These are phyloP conservation scores for Ophiosphaerella narmari DNA, from an alignment of 2,329 filamentous ascomycete genomes.

Conservation along the genomic window DNA sequence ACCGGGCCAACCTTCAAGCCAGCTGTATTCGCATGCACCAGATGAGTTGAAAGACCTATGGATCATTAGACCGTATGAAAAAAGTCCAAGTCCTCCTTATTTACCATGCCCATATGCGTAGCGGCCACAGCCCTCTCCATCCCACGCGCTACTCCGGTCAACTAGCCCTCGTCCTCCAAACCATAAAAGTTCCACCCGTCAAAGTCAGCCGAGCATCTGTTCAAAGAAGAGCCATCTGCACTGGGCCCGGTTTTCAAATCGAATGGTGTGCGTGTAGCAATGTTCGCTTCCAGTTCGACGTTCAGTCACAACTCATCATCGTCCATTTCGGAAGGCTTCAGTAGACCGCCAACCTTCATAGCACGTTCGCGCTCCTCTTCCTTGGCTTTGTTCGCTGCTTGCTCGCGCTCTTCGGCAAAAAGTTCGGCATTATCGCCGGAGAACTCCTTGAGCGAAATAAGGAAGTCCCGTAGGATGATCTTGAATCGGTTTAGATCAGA, in stretches of 20 bases:
- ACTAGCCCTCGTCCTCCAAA: constrained; percentile 39
- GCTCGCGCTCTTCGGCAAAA: constrained; percentile 91
- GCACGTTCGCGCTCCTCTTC: constrained; percentile 87
- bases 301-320: constrained; percentile 80
- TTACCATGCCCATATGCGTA: constrained; percentile 13
- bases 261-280: constrained; percentile 46
- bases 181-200: constrained; percentile 72
- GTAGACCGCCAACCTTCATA: constrained; percentile 90
- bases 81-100: constrained; percentile 13
- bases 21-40: constrained; percentile 26
- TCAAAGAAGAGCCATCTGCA: constrained; percentile 14
- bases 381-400: constrained; percentile 83
- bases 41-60: constrained; percentile 27
- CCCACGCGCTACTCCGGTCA: constrained; percentile 10
- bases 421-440: constrained; percentile 93
- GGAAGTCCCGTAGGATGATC: constrained; percentile 91
- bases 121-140: constrained; percentile 14
- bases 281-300: constrained; percentile 45
- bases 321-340: constrained; percentile 97
- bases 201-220: constrained; percentile 38
- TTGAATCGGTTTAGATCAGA: constrained; percentile 94
- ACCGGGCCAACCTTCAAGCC: constrained; percentile 26
- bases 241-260: constrained; percentile 21
- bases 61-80: constrained; percentile 30
- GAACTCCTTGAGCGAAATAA: constrained; percentile 97